These are phyloP conservation scores for Dysphania ambrosioides DNA, from an alignment of 148 eudicot species.

Conservation along the genomic window DNA sequence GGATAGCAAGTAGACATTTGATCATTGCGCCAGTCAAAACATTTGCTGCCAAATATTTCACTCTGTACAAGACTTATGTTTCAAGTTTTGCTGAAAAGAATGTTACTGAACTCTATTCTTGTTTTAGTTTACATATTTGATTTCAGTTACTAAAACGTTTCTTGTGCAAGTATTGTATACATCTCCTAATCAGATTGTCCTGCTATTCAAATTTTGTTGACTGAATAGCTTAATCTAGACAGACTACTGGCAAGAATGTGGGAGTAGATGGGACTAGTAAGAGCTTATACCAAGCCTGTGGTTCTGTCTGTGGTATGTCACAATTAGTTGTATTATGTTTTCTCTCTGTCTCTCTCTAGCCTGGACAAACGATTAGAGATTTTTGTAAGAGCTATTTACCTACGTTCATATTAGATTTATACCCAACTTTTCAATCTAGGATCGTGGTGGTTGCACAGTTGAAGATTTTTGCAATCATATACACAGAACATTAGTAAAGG, in stretches of 20 bases:
- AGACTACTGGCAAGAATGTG: conserved; percentile 95
- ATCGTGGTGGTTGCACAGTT: conserved; percentile 90
- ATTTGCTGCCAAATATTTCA: no score
- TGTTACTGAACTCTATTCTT: no score
- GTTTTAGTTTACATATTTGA: not conserved
- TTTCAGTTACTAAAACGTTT: not conserved
- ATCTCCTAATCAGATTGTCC: not conserved
- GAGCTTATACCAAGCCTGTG: conserved; percentile 95
- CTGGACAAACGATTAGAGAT: not conserved
- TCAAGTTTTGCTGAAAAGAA: no score
- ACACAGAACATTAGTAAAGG: conserved; percentile 87
- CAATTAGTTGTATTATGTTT: conserved; percentile 1
- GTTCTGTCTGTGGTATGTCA: conserved; percentile 90
- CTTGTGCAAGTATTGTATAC: not conserved
- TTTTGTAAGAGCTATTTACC: conserved; percentile 9
- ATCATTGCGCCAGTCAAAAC: no score
- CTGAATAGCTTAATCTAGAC: conserved; percentile 83
- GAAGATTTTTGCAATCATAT: conserved; percentile 95
- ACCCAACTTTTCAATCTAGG: conserved; percentile 39
- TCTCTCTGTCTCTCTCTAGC: no score
- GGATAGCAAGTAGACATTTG: no score
- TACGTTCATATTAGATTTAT: not conserved
- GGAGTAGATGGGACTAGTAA: conserved; percentile 99
- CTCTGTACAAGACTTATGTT: no score
- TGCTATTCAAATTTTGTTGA: conserved; percentile 15